Evolutionary conservation across 305 asterid genomes (phyloP).

Genomic region (Fraxinus albicans): DNA sequence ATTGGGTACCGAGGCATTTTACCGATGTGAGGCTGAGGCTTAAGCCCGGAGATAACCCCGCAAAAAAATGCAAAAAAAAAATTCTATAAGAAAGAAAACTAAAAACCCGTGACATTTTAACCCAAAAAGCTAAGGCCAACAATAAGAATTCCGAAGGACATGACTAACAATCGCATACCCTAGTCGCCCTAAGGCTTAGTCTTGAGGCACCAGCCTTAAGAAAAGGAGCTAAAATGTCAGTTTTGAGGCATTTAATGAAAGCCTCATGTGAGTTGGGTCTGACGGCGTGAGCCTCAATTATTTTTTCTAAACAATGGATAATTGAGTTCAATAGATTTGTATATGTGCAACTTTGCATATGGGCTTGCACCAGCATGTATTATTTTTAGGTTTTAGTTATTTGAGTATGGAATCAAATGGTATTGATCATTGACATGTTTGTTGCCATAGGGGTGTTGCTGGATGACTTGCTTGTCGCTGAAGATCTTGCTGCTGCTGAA

Average conservation of each 20-base stretch:
- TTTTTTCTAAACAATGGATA: not conserved
- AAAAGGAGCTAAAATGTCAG: not conserved
- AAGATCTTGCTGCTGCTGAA: slow-evolving; percentile 96
- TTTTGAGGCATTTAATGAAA: not conserved
- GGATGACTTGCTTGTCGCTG: slow-evolving; percentile 95
- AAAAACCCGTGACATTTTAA: not conserved
- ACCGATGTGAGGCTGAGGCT: not conserved
- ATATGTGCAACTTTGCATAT: not conserved
- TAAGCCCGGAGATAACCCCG: not conserved
- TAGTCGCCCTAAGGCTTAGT: not conserved
- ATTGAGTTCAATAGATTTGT: not conserved
- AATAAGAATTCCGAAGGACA: not conserved
- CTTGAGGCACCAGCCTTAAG: not conserved
- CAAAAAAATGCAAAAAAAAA: not conserved
- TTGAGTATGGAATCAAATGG: slow-evolving; percentile 6
- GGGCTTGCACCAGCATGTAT: not conserved
- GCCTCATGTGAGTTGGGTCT: not conserved
- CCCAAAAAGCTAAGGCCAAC: not conserved
- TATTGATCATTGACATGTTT: slow-evolving; percentile 21
- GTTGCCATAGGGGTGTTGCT: slow-evolving; percentile 69
- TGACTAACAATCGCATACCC: not conserved
- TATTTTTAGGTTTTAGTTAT: not conserved
- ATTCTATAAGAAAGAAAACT: not conserved
- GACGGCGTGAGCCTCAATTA: not conserved
- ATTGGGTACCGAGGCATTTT: not conserved